Percentiles rank a stretch among this genome's conserved stretches.
phyloP scores from a whole-genome alignment of 2,329 filamentous ascomycete species.

The Coniella vitis region DNA sequence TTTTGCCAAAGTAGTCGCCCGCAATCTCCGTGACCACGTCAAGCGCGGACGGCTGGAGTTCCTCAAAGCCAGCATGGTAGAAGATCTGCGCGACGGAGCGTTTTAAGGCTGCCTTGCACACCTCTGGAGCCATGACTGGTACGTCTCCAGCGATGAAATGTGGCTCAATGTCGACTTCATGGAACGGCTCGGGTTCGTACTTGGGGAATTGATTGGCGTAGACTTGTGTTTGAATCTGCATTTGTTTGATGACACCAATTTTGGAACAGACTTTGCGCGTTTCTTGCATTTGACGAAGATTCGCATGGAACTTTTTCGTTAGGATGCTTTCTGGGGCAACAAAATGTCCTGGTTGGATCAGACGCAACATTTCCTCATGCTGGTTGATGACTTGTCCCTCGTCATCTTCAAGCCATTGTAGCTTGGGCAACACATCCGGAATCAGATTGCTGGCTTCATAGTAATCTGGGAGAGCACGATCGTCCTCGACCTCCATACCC shows the following conservation, averaged over 20 bases:
- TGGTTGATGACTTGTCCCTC: conserved; percentile 87
- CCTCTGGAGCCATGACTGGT: conserved; percentile 75
- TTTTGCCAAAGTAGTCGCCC: conserved; percentile 80
- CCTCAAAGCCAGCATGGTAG: conserved; percentile 94
- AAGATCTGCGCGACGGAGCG: conserved; percentile 91
- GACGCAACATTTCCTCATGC: conserved; percentile 72
- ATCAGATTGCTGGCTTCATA: conserved; percentile 83
- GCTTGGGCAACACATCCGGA: conserved; percentile 70
- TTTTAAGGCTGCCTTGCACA: conserved; percentile 78
- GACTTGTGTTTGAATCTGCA: conserved; percentile 96
- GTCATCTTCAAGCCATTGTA: conserved; percentile 83
- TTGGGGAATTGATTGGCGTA: conserved; percentile 98
- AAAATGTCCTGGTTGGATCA: conserved; percentile 71
- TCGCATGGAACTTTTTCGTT: conserved; percentile 75
- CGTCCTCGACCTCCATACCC: conserved; percentile 85
- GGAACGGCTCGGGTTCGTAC: conserved; percentile 83
- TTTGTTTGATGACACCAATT: conserved; percentile 97
- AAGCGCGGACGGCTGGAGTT: conserved; percentile 89
- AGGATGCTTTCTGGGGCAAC: conserved; percentile 67
- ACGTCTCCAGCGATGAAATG: conserved; percentile 85
- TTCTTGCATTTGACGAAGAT: conserved; percentile 93
- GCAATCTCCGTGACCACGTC: conserved; percentile 87
- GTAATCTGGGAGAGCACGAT: conserved; percentile 84
- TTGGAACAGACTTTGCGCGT: conserved; percentile 94
- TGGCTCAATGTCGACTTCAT: conserved; percentile 80